Conservation (phyloP, 2,329 filamentous ascomycete species). For the Myrmaecium sp. region DNA sequence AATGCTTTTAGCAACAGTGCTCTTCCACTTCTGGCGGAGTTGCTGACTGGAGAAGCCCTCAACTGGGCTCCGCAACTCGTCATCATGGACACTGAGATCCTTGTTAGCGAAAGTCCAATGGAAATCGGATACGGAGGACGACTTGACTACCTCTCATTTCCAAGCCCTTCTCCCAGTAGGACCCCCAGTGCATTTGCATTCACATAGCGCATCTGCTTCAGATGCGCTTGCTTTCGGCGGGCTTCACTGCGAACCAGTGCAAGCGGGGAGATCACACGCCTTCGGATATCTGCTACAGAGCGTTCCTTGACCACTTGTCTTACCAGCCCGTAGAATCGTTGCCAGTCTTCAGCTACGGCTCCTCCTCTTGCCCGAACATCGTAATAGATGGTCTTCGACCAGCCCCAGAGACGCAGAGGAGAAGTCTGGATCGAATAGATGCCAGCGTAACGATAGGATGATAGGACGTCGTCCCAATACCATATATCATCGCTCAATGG, state of each 20-base stretch:
- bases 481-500: slow-evolving; percentile 73
- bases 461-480: slow-evolving; percentile 87
- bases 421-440: slow-evolving; percentile 78
- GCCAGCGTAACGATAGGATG: slow-evolving; percentile 60
- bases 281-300: slow-evolving; percentile 53
- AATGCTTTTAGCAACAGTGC: slow-evolving; percentile 62
- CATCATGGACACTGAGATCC: slow-evolving; percentile 43
- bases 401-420: slow-evolving; percentile 56
- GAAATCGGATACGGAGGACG: slow-evolving; percentile 4
- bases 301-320: slow-evolving; percentile 57
- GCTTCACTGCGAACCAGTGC: slow-evolving; percentile 60
- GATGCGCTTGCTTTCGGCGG: slow-evolving; percentile 50
- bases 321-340: slow-evolving; percentile 64
- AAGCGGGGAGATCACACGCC: slow-evolving; percentile 60
- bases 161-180: slow-evolving; percentile 70
- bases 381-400: slow-evolving; percentile 51
- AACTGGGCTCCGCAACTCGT: slow-evolving; percentile 27
- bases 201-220: slow-evolving; percentile 59
- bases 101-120: slow-evolving; percentile 9
- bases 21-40: slow-evolving; percentile 45
- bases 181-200: slow-evolving; percentile 77
- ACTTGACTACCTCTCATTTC: slow-evolving; percentile 33
- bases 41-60: slow-evolving; percentile 28
- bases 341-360: slow-evolving; percentile 28
- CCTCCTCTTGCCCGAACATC: slow-evolving; percentile 34